phyloP scores from a whole-genome alignment of 768 basidiomycete species.

The Rhizopogon vesiculosus region DNA sequence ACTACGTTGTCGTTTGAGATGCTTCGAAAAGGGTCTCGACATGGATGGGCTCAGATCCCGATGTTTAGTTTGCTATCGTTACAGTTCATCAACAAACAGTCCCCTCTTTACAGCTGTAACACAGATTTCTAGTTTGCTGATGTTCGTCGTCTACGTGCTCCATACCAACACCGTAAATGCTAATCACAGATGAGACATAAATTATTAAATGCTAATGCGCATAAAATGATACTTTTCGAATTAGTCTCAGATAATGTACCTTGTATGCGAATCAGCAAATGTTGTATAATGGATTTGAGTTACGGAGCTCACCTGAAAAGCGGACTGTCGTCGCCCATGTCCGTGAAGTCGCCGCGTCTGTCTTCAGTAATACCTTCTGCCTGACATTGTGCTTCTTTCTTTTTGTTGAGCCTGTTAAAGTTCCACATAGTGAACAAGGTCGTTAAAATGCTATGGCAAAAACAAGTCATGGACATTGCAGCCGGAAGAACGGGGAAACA shows the following conservation, averaged over 20 bases:
- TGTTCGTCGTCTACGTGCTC: not conserved
- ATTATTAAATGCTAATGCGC: no score
- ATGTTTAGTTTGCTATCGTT: no score
- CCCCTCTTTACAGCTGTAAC: no score
- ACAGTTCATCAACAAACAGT: no score
- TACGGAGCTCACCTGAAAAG: constrained; percentile 37
- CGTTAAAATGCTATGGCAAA: constrained; percentile 32
- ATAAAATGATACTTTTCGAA: no score
- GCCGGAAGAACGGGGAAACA: constrained; percentile 8
- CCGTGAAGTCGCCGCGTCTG: constrained; percentile 34
- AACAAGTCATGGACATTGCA: no score
- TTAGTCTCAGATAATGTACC: not conserved
- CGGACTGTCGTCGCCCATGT: constrained; percentile 51
- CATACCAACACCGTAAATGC: no score
- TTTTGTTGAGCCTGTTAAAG: constrained; percentile 45
- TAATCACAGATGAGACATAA: no score
- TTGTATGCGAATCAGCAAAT: not conserved
- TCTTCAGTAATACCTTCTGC: constrained; percentile 38
- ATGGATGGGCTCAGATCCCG: no score
- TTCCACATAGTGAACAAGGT: constrained; percentile 41
- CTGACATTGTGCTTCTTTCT: constrained; percentile 41
- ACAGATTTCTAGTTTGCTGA: no score
- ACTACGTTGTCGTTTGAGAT: not conserved
- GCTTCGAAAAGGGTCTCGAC: no score
- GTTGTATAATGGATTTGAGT: no score